Conservation (phyloP, 2,329 filamentous ascomycete species). For the Pseudopyrenochaeta lycopersici region DNA sequence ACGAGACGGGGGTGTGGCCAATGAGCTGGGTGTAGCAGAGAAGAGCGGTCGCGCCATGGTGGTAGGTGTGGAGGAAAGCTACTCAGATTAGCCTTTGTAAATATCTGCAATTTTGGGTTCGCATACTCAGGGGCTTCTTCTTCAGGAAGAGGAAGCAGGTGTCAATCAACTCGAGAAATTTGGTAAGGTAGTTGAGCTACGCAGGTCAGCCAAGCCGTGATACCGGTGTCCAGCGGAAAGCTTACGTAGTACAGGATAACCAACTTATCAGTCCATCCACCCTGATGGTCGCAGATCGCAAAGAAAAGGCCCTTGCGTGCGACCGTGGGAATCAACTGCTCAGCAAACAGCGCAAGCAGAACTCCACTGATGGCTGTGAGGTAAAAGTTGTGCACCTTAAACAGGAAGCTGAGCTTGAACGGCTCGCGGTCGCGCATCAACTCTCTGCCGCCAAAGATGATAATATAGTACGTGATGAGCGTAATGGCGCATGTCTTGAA, state of each 20-base stretch:
- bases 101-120: background rate
- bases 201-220: conserved; percentile 46
- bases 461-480: conserved; percentile 86
- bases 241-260: conserved; percentile 97
- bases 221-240: conserved; percentile 27
- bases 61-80: conserved; percentile 98
- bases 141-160: conserved; percentile 98
- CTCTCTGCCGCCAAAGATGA: conserved; percentile 93
- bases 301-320: conserved; percentile 85
- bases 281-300: conserved; percentile 80
- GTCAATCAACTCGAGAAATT: conserved; percentile 94
- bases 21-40: conserved; percentile 98
- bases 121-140: conserved; percentile 93
- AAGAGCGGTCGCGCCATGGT: conserved; percentile 95
- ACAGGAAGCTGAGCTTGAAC: conserved; percentile 86
- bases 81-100: conserved; percentile 28
- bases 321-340: conserved; percentile 88
- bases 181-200: conserved; percentile 97
- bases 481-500: conserved; percentile 82
- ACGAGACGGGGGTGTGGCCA: conserved; percentile 90
- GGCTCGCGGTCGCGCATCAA: conserved; percentile 87
- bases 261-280: conserved; percentile 93
- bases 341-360: conserved; percentile 84
- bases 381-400: conserved; percentile 97
- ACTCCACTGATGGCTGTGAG: conserved; percentile 84